Base-by-base conservation (phyloP, 192 early-diverging fungal species). In the Funneliformis geosporum region DNA sequence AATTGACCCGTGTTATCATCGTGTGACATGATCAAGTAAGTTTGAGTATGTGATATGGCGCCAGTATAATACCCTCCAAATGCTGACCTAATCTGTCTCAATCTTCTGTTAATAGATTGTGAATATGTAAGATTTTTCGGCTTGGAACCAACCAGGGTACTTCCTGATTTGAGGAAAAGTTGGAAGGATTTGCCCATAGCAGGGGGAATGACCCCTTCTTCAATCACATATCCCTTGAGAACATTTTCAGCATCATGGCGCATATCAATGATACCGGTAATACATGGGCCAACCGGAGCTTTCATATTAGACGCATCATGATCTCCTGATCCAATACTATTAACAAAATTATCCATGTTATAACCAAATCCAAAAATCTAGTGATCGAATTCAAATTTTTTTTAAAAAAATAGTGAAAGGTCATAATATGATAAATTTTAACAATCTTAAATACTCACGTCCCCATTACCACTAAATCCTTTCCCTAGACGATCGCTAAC, bases 11-110 rank as follows among this genome's bases (percentile, higher is more conserved):
- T 77, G 27, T 78, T 67, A 18, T 87, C 82, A 64, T 87, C 86
- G 76, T 87, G 86, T 38, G 86, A 87, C 86, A 87, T 87, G 43
- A 87, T 78, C 47, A 87, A 78, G 75, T 82, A 86, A 2, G 80
- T 83, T 55, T 87, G 86, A 25, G 86, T 85, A 75, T 87, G 81
- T 44, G 76, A 67, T 73, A 86, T 80, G 25, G 84, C 85, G 12
- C 85, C 84, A n/a, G 55, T 44, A 60, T 85, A 82, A 68, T 76
- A 66, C 16, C 85, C 85, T 5, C 79, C 66, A 5, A 82, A 70
- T 38, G 73, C 76, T 2, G 85, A 79, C 3, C 75, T 42, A 28
- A 86, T 47, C 47, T 83, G 78, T 46, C 85, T 82, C 23, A 50
- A 76, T 33, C 64, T 78, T 50, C 78, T 77, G 28, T 23, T 27